Conservation (phyloP, 805 yeast genomes). For the Kodamaea fukazawae region DNA sequence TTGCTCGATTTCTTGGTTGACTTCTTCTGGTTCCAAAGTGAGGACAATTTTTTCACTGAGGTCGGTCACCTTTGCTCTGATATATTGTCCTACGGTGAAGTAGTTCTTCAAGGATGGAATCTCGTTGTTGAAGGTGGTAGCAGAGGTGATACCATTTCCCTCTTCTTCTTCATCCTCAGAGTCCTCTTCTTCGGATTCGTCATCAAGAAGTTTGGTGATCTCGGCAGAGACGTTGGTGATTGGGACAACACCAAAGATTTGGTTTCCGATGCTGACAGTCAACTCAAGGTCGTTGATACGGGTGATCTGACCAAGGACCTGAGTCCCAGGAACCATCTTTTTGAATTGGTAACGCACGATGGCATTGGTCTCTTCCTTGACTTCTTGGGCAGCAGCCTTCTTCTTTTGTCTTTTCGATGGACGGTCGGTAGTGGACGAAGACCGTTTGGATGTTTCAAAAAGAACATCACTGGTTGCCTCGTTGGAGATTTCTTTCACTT, state of each 20-base stretch:
- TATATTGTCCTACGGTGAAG: conserved; percentile 79
- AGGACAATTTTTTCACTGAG: conserved; percentile 60
- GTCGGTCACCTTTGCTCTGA: conserved; percentile 73
- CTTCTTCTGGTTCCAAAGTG: conserved; percentile 68
- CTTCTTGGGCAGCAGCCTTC: conserved; percentile 13
- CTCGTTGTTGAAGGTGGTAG: conserved; percentile 28
- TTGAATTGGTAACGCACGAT: conserved; percentile 64
- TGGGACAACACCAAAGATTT: conserved; percentile 74
- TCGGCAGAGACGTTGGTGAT: conserved; percentile 68
- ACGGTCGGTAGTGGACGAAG: conserved; percentile 24
- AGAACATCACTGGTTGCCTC: conserved; percentile 89
- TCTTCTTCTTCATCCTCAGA: conserved; percentile 42
- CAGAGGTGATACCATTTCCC: conserved; percentile 19
- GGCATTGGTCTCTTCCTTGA: conserved; percentile 25
- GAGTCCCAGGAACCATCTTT: conserved; percentile 65
- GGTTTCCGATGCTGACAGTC: conserved; percentile 73
- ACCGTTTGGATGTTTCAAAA: conserved; percentile 51
- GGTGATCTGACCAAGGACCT: conserved; percentile 73
- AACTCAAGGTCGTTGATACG: conserved; percentile 62
- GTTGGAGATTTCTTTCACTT: conserved; percentile 86
- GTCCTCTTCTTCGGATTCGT: conserved; percentile 36
- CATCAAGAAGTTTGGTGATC: conserved; percentile 56
- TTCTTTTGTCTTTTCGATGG: conserved; percentile 23
- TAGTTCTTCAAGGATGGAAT: conserved; percentile 55
- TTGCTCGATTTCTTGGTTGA: conserved; percentile 57